Conservation (phyloP, 192 early-diverging fungal genomes). For the Backusella liffmaniae region DNA sequence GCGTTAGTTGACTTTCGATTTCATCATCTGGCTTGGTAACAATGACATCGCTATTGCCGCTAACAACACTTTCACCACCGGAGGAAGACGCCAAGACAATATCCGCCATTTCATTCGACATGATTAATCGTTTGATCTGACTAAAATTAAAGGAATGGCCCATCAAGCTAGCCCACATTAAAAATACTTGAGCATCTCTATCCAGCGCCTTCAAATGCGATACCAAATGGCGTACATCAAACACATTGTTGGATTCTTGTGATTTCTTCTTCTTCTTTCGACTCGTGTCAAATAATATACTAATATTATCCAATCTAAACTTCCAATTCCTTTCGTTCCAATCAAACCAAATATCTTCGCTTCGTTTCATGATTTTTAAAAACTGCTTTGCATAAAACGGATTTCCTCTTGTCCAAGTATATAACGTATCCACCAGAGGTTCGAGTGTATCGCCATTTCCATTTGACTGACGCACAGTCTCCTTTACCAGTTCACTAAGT, state of each 20-base stretch:
- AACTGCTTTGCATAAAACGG: conserved; percentile 28
- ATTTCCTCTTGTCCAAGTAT: conserved; percentile 21
- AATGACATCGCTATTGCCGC: background rate
- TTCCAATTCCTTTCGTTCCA: conserved; percentile 26
- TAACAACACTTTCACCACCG: background rate
- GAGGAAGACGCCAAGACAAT: background rate
- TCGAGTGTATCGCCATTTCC: background rate
- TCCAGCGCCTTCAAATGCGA: conserved; percentile 13
- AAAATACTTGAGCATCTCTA: conserved; percentile 15
- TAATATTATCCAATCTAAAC: conserved; percentile 19
- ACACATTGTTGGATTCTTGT: background rate
- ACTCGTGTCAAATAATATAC: background rate
- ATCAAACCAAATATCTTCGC: conserved; percentile 25
- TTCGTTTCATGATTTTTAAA: conserved; percentile 23
- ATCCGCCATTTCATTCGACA: background rate
- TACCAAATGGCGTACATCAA: conserved; percentile 20
- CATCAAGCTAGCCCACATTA: conserved; percentile 29
- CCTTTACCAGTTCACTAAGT: conserved; percentile 7
- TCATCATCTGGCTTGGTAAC: background rate
- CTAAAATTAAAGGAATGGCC: conserved; percentile 22
- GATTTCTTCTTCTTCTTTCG: background rate
- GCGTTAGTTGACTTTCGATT: background rate
- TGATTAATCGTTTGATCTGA: conserved; percentile 24
- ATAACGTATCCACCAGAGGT: conserved; percentile 16
- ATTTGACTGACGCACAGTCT: conserved; percentile 9